These are phyloP conservation scores for Phytophthora quininea DNA, from an alignment of 352 stramenopile species.

Conservation along the genomic window DNA sequence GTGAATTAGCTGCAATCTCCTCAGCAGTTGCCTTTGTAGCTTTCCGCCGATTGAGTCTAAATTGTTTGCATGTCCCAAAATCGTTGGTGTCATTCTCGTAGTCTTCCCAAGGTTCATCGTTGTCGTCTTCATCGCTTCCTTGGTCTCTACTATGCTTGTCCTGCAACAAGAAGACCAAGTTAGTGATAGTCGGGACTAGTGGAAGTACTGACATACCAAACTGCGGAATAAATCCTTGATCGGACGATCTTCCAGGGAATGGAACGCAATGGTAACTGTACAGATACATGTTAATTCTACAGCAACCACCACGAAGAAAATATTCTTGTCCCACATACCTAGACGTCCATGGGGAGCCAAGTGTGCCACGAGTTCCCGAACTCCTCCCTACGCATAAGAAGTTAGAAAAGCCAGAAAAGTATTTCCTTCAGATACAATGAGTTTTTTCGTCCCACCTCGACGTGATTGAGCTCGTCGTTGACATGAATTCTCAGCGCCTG, in stretches of 20 bases:
- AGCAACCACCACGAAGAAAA: background rate
- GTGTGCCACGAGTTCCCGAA: conserved; percentile 58
- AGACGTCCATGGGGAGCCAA: conserved; percentile 64
- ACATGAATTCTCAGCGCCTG: conserved; percentile 84
- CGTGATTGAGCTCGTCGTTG: conserved; percentile 80
- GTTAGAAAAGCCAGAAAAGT: background rate
- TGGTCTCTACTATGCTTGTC: conserved; percentile 40
- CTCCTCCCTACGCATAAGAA: conserved; percentile 30
- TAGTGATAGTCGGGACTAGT: too few species aligned
- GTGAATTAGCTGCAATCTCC: conserved; percentile 68
- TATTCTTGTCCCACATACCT: conserved; percentile 22
- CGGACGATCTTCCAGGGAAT: conserved; percentile 83
- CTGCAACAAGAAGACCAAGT: conserved; percentile 11
- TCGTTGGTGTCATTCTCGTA: conserved; percentile 29
- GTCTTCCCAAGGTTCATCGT: conserved; percentile 30
- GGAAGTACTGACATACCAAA: conserved; percentile 35
- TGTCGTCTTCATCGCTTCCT: conserved; percentile 28
- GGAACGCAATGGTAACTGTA: conserved; percentile 80
- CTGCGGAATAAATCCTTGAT: conserved; percentile 82
- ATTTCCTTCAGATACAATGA: background rate
- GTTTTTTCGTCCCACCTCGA: conserved; percentile 30
- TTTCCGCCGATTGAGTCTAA: conserved; percentile 68
- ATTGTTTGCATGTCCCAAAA: conserved; percentile 46
- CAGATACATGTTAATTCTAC: conserved; percentile 4
- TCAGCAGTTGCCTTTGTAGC: conserved; percentile 68